Evolutionary conservation across 768 basidiomycete species (phyloP), one percentile per base, ranked within the genome.

Genomic region (Steccherinum ochraceum): DNA sequence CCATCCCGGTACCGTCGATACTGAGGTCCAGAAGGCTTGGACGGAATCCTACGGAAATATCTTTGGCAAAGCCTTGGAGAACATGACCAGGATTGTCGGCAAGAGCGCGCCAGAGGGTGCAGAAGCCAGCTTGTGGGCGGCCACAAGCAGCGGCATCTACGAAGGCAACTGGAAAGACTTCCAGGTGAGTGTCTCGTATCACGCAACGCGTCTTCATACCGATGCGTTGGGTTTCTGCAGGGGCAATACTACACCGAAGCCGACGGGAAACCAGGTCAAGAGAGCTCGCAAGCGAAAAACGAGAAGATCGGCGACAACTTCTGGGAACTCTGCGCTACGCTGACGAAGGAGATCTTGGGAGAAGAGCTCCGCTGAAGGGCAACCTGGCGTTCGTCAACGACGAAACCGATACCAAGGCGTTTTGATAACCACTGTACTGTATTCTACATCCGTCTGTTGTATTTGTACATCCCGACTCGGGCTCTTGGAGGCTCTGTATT

Each of bases 61-160:
- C 3, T 18, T 62, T 23, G 64, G 62, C 2, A 54, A 55, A 44
- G 45, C 58, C 12, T n/a, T 62, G 11, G 61, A 65, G 25, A 43
- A 45, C 21, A 40, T 62, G 3, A 51, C 55, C 20, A 52, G 56
- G 3, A 16, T 52, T 12, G 49, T 57, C 10, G 61, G 58, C 2
- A 63, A 65, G 53, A 63, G 56, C 41, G 61, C 64, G 2, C 50
- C 57, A n/a, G 64, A 65, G 30, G 64, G 64, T 16, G 64, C 64
- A 4, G 62, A 65, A 48, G 61, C 62, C 4, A 58, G 62, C 20
- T 52, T 65, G 10, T 63, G 64, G 62, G 64, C 64, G 4, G 64
- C 62, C 16, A 54, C 53, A 10, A 61, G 59, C 50, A 58, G 59
- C 12, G 62, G 62, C 24, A 63, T 65, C 24, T 61, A 51, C 39